Evolutionary conservation across 768 basidiomycete species (phyloP), one percentile per base, ranked within the genome.

Genomic region (Sarcomyxa edulis): DNA sequence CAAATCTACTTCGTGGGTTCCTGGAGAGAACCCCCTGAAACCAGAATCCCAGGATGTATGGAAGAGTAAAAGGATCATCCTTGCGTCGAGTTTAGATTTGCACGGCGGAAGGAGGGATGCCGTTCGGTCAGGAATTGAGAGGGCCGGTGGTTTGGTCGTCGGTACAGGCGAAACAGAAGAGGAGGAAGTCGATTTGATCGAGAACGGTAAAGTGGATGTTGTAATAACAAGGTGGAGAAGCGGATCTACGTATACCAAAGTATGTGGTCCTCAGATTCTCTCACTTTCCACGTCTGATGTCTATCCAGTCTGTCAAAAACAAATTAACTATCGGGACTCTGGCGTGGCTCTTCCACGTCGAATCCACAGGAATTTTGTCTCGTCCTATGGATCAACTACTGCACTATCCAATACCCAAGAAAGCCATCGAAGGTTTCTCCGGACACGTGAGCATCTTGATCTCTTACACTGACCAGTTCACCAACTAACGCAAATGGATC

Each of bases 311-410:
- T 11, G 70, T 76, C 15, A 64, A 67, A 19, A 47, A 49, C 4
- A 51, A 59, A 11, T 81, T 82, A 55, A 74, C 74, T 4, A 76
- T 97, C 14, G 93, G 84, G 1, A 89, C 82, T 0, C 66, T 94
- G 3, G 67, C 77, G 1, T 96, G 92, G 93, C 50, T 95, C 9
- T 88, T 89, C 55, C 78, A 84, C 52, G 81, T 88, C 5, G 73
- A 88, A 43, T 70, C 77, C 0, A 73, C 71, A 1, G 80, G 82
- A 2, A 59, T 71, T 0, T 51, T 86, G 4, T 66, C 76, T 7
- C 62, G 75, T 5, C 86, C 92, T 0, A 68, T 78, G 23, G 78
- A 85, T 40, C 83, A 88, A 31, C 66, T 95, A 1, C 62, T 93
- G 6, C 92, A 93, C 64, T 95, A 89, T 53, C 93, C 92, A 0